phyloP scores from a whole-genome alignment of 2,329 filamentous ascomycete species.

The Neoascochyta sp. region DNA sequence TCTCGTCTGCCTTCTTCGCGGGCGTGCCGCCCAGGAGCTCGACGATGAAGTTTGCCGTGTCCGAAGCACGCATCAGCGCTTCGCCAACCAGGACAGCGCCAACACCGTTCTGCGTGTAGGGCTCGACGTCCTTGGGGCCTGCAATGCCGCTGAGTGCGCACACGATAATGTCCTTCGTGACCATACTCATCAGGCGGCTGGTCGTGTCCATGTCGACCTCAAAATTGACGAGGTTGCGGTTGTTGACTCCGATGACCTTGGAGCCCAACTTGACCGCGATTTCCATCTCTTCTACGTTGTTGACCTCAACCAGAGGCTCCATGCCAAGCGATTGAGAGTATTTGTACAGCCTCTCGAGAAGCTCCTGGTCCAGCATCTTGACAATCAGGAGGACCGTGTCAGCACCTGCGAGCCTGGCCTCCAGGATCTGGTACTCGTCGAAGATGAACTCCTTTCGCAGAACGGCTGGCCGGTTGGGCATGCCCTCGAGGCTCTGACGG shows the following conservation, averaged over 20 bases:
- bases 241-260: constrained; percentile 94
- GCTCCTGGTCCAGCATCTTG: constrained; percentile 83
- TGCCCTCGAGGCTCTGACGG: constrained; percentile 79
- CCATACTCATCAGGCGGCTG: constrained; percentile 79
- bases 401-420: constrained; percentile 86
- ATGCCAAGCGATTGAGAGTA: constrained; percentile 90
- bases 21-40: constrained; percentile 66
- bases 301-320: constrained; percentile 96
- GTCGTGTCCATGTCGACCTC: constrained; percentile 94
- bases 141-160: constrained; percentile 95
- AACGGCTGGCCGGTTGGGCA: constrained; percentile 88
- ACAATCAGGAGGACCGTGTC: constrained; percentile 95
- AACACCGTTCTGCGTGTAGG: constrained; percentile 84
- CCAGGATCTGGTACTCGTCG: constrained; percentile 95
- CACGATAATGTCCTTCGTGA: constrained; percentile 79
- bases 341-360: constrained; percentile 73
- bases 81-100: constrained; percentile 93
- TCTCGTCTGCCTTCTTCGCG: constrained; percentile 9
- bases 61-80: constrained; percentile 85
- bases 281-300: constrained; percentile 89
- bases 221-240: constrained; percentile 92
- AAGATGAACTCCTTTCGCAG: constrained; percentile 97
- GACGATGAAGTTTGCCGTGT: constrained; percentile 78
- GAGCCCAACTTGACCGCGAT: constrained; percentile 81
- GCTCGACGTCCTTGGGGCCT: constrained; percentile 78